phyloP scores from a whole-genome alignment of 108 stramenopile species.

The Pseudonitzschia delicatissima region DNA sequence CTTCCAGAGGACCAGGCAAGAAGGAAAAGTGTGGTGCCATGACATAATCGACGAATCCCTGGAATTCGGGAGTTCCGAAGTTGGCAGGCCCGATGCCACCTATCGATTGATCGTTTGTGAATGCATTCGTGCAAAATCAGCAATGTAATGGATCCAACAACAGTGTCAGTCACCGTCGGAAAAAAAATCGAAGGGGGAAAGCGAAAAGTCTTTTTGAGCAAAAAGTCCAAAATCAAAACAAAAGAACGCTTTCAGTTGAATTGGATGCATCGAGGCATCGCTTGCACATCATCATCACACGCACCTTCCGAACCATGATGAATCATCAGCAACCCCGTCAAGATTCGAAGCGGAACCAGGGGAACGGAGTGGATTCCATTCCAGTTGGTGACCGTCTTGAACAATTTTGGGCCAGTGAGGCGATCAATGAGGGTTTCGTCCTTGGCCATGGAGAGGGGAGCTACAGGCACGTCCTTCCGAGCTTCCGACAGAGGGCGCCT shows the following conservation, averaged over 20 bases:
- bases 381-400: slow-evolving; percentile 50
- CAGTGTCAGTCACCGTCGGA: too few species aligned
- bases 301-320: slow-evolving; percentile 48
- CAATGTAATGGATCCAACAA: too few species aligned
- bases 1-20: slow-evolving; percentile 34
- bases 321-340: slow-evolving; percentile 49
- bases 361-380: slow-evolving; percentile 51
- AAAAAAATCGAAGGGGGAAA: too few species aligned
- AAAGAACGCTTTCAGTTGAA: too few species aligned
- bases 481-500: neutral
- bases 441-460: neutral
- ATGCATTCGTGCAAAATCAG: too few species aligned
- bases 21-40: slow-evolving; percentile 42
- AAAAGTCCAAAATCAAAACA: too few species aligned
- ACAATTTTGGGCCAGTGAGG: slow-evolving; percentile 50
- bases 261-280: slow-evolving; percentile 15
- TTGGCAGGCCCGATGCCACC: slow-evolving; percentile 27
- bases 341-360: slow-evolving; percentile 36
- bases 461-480: too few species aligned
- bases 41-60: slow-evolving; percentile 45
- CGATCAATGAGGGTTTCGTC: slow-evolving; percentile 44
- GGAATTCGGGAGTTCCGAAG: slow-evolving; percentile 42
- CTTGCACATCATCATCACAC: neutral
- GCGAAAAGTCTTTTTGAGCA: neutral
- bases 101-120: too few species aligned